phyloP scores from a whole-genome alignment of 129 eudicot species.

The Kitagawia praeruptora region DNA sequence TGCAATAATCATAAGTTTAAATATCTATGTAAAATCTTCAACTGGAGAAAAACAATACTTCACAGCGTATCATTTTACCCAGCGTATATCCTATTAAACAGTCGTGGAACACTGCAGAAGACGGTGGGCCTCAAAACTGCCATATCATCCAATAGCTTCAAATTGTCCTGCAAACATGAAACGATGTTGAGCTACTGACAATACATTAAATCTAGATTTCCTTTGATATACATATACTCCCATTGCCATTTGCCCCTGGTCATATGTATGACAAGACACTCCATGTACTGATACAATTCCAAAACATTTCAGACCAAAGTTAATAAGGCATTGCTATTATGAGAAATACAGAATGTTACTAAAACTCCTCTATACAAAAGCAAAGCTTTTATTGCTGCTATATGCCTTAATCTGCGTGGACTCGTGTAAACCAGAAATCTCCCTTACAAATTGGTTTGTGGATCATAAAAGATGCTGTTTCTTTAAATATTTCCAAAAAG shows the following conservation, averaged over 20 bases:
- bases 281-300: not conserved
- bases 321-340: not conserved
- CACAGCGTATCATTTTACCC: constrained; percentile 38
- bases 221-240: not conserved
- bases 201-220: not conserved
- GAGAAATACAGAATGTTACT: not conserved
- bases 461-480: not conserved
- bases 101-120: constrained; percentile 85
- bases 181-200: not conserved
- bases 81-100: constrained; percentile 60
- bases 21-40: not conserved
- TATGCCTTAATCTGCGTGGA: not conserved
- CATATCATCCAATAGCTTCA: constrained; percentile 83
- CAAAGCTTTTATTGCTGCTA: not conserved
- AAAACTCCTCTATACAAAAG: not conserved
- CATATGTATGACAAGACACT: not conserved
- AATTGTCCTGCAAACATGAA: constrained; percentile 43
- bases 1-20: constrained; percentile 26
- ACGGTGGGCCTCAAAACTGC: constrained; percentile 61
- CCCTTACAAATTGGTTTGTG: not conserved
- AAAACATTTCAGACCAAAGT: not conserved
- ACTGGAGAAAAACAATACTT: not conserved
- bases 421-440: not conserved
- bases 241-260: not conserved
- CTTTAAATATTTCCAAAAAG: not conserved